These are phyloP conservation scores for Melampsora larici-populina DNA, from an alignment of 1,284 basidiomycete genomes.

Conservation along the genomic window DNA sequence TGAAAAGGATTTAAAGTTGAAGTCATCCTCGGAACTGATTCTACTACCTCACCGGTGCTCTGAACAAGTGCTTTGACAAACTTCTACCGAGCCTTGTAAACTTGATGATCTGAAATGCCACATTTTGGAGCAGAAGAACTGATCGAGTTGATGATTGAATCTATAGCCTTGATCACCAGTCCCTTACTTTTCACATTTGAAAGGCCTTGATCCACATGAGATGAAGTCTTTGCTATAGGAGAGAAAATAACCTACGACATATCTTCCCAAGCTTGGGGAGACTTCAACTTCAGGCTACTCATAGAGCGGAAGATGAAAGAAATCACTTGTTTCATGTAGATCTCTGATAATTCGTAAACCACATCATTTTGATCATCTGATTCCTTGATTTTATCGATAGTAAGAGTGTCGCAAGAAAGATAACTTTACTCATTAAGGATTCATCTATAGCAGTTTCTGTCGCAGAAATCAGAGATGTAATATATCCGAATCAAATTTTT, in stretches of 20 bases:
- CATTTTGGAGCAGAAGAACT: neutral
- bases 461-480: neutral
- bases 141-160: neutral
- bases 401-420: neutral
- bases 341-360: neutral
- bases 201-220: neutral
- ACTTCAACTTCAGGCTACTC: neutral
- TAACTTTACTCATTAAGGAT: neutral
- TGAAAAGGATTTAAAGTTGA: neutral
- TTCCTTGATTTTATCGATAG: neutral
- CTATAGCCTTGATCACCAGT: neutral
- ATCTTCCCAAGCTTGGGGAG: neutral
- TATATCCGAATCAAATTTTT: too few relatives aligned
- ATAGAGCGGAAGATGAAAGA: neutral
- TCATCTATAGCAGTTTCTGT: neutral
- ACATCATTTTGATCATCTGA: neutral
- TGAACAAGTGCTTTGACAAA: neutral
- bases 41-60: neutral
- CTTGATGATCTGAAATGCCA: neutral
- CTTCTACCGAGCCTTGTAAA: neutral
- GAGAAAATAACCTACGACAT: neutral
- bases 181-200: neutral
- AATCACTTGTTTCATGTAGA: neutral
- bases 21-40: neutral
- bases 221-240: neutral